Evolutionary conservation across 306 rosid species (phyloP).

Genomic region (Acacia melanoxylon): DNA sequence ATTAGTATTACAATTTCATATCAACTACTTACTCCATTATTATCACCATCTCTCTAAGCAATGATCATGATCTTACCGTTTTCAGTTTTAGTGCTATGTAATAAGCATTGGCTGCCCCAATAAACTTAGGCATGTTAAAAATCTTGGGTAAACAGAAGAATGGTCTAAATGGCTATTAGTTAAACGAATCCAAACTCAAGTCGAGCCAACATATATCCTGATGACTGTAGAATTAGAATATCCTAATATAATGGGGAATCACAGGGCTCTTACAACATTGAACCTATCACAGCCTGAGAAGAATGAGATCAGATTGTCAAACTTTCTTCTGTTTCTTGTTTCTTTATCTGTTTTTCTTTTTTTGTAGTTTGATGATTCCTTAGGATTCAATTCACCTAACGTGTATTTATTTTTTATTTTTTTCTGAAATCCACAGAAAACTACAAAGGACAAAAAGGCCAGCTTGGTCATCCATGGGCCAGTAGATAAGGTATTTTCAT

Average conservation of each 20-base stretch:
- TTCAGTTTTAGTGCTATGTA: neutral
- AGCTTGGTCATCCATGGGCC: slow-evolving; percentile 84
- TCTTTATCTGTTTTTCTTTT: neutral
- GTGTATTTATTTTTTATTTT: no score
- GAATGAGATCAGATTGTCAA: neutral
- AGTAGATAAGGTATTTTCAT: slow-evolving; percentile 77
- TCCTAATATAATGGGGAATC: slow-evolving; percentile 1
- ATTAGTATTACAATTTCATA: no score
- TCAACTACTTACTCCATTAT: neutral
- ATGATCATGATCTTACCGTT: neutral
- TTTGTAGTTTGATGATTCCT: neutral
- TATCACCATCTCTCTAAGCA: neutral
- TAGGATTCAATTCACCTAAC: slow-evolving; percentile 24
- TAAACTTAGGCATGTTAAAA: slow-evolving; percentile 11
- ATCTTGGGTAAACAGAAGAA: neutral
- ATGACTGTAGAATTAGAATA: neutral
- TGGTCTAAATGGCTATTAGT: slow-evolving; percentile 16
- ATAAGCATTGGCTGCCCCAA: slow-evolving; percentile 16
- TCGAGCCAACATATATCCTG: slow-evolving; percentile 1
- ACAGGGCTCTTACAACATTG: slow-evolving; percentile 13
- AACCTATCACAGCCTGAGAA: slow-evolving; percentile 3
- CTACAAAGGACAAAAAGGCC: slow-evolving; percentile 97
- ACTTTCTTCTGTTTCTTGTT: neutral
- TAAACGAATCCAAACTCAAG: slow-evolving; percentile 13
- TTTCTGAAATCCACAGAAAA: slow-evolving; percentile 64